phyloP scores from a whole-genome alignment of 768 basidiomycete genomes.

The Mycena crocata region DNA sequence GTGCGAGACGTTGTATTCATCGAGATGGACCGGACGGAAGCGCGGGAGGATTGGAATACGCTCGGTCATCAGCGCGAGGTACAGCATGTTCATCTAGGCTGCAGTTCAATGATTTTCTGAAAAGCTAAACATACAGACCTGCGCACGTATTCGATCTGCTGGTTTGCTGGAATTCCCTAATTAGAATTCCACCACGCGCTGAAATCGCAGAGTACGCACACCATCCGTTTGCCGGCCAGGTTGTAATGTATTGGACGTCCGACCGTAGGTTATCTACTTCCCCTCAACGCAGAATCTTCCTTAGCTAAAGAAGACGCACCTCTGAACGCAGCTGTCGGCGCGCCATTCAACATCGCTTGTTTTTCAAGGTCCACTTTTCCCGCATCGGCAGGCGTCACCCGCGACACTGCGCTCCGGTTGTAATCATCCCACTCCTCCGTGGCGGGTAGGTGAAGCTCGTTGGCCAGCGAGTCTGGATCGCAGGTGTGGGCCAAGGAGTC shows the following conservation, averaged over 20 bases:
- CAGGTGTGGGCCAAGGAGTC: too few relatives aligned
- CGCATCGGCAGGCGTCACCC: too few relatives aligned
- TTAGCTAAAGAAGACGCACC: too few relatives aligned
- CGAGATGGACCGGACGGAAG: slow-evolving; percentile 45
- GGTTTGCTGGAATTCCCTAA: slow-evolving; percentile 12
- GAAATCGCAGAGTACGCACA: slow-evolving; percentile 39
- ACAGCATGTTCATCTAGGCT: slow-evolving; percentile 48
- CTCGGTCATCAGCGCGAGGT: slow-evolving; percentile 47
- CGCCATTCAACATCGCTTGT: too few relatives aligned
- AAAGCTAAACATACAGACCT: background rate
- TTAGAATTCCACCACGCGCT: background rate
- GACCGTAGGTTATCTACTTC: slow-evolving; percentile 55
- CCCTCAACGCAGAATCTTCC: background rate
- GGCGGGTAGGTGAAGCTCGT: too few relatives aligned
- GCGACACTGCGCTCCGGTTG: too few relatives aligned
- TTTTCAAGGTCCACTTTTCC: too few relatives aligned
- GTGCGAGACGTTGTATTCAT: slow-evolving; percentile 24
- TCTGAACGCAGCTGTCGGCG: slow-evolving; percentile 54
- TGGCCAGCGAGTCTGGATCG: too few relatives aligned
- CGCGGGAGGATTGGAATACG: slow-evolving; percentile 50
- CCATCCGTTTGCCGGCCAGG: slow-evolving; percentile 61
- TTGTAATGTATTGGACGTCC: slow-evolving; percentile 58
- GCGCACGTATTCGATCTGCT: slow-evolving; percentile 8
- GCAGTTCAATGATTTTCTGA: background rate
- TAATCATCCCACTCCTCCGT: too few relatives aligned